Evolutionary conservation across 2,329 filamentous ascomycete species (phyloP).

Genomic region (Ambrosiella cleistominuta): DNA sequence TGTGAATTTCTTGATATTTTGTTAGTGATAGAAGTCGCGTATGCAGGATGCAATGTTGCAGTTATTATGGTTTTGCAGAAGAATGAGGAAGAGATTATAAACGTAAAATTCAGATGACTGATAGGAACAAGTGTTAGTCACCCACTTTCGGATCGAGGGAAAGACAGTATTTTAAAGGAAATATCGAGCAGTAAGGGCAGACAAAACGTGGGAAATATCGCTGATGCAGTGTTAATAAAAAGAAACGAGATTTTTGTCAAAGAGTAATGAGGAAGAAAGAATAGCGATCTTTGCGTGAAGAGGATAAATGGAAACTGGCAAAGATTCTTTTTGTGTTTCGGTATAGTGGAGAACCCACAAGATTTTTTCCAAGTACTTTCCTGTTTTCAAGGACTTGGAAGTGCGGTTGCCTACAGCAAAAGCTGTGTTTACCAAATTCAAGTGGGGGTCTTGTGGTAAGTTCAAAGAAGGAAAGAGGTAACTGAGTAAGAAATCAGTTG

Average conservation of each 20-base stretch:
- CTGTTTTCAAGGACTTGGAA: no score
- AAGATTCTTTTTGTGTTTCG: background rate
- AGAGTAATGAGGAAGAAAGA: background rate
- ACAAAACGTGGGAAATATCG: background rate
- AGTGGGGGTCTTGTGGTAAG: background rate
- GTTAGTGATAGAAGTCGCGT: background rate
- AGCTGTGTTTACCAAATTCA: background rate
- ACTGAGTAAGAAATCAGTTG: background rate
- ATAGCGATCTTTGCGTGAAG: slow-evolving; percentile 4
- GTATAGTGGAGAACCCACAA: background rate
- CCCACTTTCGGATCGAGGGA: background rate
- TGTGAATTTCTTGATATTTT: background rate
- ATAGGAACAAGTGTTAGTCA: background rate
- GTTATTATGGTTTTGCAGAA: background rate
- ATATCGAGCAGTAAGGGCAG: slow-evolving; percentile 2
- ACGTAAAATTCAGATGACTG: background rate
- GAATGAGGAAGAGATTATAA: background rate
- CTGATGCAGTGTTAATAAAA: background rate
- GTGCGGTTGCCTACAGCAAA: background rate
- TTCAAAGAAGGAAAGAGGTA: background rate
- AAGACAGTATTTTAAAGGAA: background rate
- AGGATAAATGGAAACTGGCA: background rate
- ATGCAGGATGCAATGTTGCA: background rate
- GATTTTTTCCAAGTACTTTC: background rate
- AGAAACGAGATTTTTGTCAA: slow-evolving; percentile 6